phyloP scores from a whole-genome alignment of 257 asterid species.

The Thymus mandschuricus region DNA sequence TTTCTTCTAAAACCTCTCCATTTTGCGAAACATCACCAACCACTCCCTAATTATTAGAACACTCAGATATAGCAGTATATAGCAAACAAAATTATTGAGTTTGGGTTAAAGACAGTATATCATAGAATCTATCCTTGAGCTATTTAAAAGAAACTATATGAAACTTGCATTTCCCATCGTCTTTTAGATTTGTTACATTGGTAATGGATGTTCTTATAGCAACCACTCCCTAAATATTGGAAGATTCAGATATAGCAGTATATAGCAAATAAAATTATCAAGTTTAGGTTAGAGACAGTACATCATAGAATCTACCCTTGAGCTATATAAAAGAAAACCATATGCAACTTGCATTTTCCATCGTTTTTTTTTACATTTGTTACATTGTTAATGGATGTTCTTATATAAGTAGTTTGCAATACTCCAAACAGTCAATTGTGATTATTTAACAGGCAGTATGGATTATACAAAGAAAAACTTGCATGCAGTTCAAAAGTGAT shows the following conservation, averaged over 20 bases:
- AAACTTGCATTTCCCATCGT: too few relatives aligned
- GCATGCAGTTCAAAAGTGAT: background rate
- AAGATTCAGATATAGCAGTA: conserved; percentile 4
- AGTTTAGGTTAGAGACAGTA: conserved; percentile 3
- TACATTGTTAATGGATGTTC: background rate
- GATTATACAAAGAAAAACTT: background rate
- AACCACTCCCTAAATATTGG: conserved; percentile 13
- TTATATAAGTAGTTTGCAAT: background rate
- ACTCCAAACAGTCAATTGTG: background rate
- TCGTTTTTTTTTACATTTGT: background rate
- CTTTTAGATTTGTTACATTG: background rate
- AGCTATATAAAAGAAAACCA: conserved; percentile 10
- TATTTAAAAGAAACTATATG: background rate
- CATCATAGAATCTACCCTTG: conserved; percentile 3
- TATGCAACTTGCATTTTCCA: background rate
- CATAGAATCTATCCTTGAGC: conserved; percentile 2
- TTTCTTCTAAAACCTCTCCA: background rate
- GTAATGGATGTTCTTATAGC: background rate
- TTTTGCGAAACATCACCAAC: background rate
- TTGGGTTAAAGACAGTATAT: conserved; percentile 3
- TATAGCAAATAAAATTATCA: background rate
- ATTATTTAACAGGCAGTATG: background rate
- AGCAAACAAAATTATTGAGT: background rate
- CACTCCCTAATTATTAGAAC: conserved; percentile 15
- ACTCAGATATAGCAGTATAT: conserved; percentile 7